Percentiles rank a stretch among this genome's conserved stretches.
Evolutionary conservation across 2,329 filamentous ascomycete genomes (phyloP).

Genomic region (Sclerotinia glacialis): DNA sequence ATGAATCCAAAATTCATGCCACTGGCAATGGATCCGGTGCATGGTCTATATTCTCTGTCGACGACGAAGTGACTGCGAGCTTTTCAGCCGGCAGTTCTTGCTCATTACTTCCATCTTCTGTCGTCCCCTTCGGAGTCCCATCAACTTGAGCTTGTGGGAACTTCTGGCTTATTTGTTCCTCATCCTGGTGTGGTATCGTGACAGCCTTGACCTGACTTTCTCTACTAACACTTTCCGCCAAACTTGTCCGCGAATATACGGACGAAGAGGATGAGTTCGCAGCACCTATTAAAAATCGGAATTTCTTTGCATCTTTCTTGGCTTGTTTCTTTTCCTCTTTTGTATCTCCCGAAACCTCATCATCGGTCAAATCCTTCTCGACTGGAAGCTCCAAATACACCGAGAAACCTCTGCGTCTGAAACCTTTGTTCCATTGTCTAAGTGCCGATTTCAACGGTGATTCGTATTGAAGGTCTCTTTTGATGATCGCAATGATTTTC

Average conservation of each 20-base stretch:
- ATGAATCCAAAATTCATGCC: not conserved
- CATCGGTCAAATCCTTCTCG: constrained; percentile 14
- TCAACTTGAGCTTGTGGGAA: not conserved
- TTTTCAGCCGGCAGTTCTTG: not conserved
- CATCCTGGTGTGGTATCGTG: not conserved
- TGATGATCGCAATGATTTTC: constrained; percentile 14
- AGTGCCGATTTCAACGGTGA: constrained; percentile 29
- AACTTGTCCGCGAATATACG: constrained; percentile 15
- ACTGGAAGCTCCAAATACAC: constrained; percentile 32
- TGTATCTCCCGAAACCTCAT: constrained; percentile 2
- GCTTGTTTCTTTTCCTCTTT: constrained; percentile 22
- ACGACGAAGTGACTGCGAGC: not conserved
- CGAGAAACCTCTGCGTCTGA: constrained; percentile 29
- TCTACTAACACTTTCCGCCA: constrained; percentile 15
- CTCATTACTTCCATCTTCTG: not conserved
- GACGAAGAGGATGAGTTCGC: constrained; percentile 8
- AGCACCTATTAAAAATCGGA: constrained; percentile 26
- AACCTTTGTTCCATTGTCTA: constrained; percentile 31
- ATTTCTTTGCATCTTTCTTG: constrained; percentile 24
- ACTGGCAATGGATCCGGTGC: not conserved
- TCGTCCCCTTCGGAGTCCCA: not conserved
- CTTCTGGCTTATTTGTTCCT: not conserved
- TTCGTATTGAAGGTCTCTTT: constrained; percentile 28
- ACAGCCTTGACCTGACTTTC: constrained; percentile 1
- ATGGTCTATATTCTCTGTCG: not conserved